Evolutionary conservation across 2,329 filamentous ascomycete genomes (phyloP).

Genomic region (Sporothrix humicola): DNA sequence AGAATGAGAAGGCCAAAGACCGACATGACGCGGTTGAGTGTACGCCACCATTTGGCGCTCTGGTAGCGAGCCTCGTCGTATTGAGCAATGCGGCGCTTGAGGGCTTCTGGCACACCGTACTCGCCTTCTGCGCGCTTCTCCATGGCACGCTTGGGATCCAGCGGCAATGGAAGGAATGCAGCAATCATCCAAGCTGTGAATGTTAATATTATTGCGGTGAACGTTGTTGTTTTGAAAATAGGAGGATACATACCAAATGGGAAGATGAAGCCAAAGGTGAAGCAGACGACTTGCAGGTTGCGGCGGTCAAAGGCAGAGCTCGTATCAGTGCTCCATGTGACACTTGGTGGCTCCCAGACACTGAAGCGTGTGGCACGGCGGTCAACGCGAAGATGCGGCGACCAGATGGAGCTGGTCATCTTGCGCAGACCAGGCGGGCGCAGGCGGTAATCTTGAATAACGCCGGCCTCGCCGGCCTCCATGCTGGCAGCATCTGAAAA

Average conservation of each 20-base stretch:
- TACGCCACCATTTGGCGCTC: slow-evolving; percentile 65
- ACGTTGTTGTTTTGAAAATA: no score
- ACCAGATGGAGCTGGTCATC: slow-evolving; percentile 70
- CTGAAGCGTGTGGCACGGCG: slow-evolving; percentile 63
- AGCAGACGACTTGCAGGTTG: slow-evolving; percentile 76
- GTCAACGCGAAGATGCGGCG: slow-evolving; percentile 72
- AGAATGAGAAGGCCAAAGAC: slow-evolving; percentile 61
- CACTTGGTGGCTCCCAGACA: slow-evolving; percentile 75
- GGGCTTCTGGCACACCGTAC: slow-evolving; percentile 48
- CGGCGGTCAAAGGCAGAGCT: slow-evolving; percentile 64
- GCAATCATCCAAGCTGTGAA: slow-evolving; percentile 75
- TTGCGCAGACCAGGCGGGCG: slow-evolving; percentile 49
- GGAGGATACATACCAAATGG: slow-evolving; percentile 62
- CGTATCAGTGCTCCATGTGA: slow-evolving; percentile 67
- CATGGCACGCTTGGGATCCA: slow-evolving; percentile 59
- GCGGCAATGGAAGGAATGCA: slow-evolving; percentile 73
- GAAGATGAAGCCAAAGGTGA: slow-evolving; percentile 77
- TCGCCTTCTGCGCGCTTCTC: slow-evolving; percentile 53
- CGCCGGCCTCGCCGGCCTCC: slow-evolving; percentile 51
- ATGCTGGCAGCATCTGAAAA: slow-evolving; percentile 49
- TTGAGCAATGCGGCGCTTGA: slow-evolving; percentile 45
- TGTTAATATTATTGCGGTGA: no score
- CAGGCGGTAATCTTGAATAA: slow-evolving; percentile 40
- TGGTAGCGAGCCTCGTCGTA: slow-evolving; percentile 55
- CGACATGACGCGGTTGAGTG: slow-evolving; percentile 64